Base-by-base conservation (phyloP, 2,329 filamentous ascomycete species). In the Diaporthe longicolla region DNA sequence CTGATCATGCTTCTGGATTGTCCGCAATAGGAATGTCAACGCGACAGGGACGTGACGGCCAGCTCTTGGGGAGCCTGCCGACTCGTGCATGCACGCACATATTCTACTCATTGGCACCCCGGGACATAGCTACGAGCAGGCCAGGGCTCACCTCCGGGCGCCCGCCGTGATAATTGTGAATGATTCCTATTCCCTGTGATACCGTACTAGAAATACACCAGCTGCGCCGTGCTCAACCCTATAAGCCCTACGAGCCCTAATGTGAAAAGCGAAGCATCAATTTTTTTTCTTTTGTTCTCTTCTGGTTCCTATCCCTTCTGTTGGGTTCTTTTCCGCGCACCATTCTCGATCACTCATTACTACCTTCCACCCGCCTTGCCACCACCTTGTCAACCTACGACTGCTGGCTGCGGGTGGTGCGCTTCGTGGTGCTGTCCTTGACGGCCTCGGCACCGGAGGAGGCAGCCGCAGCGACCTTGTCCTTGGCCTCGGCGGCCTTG, bases 401-500 rank as follows among this genome's bases (percentile, higher is more conserved):
- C 78, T 66, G 61, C 45, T 88, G 85, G 85, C 86, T 91, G 80
- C 88, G 88, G 74, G 88, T 89, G 75, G 84, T 83, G 77, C 90
- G 89, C 88, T 91, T 92, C 81, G 83, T 90, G 40, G 84, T 87
- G 88, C 95, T 93, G 71, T 89, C 91, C 88, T 97, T 96, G 78
- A 92, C 91, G 73, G 94, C 91, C 76, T 95, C 94, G 71, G 92
- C 90, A 71, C 90, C 90, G 66, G 89, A 87, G 54, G 90, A 81
- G 24, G 88, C 86, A 70, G 90, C 89, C 82, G 91, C 87, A 26
- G 87, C 85, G 74, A 85, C 88, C 91, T 97, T 94, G 78, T 90
- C 93, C 85, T 94, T 95, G 79, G 92, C 93, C 59, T 94, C 92
- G 79, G 91, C 91, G 69, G 90, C 91, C 88, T 96, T 93, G 79